Evolutionary conservation across 2,329 filamentous ascomycete genomes (phyloP), one percentile per base, ranked within the genome.

Genomic region (Cadophora malorum): DNA sequence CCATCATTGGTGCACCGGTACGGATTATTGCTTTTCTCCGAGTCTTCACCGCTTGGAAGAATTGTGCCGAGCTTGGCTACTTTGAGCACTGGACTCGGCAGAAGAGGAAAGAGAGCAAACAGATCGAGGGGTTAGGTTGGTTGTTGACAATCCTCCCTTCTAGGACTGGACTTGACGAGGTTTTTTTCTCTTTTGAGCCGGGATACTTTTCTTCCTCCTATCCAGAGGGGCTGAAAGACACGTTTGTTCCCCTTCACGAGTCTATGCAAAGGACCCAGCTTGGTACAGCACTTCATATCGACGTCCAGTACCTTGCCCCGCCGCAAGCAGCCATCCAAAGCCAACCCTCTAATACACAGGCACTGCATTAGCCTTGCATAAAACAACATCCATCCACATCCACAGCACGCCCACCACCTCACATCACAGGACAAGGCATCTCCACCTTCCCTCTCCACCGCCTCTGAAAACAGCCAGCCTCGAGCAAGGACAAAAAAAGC

Each of bases 291-390:
- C 2, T 5, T 16, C 4, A 5, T 19, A 45, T 45, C 14, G 41
- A 45, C 35, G 41, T n/a, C n/a, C n/a, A n/a, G n/a, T 45, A 49
- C 45, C 21, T 49, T 49, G 19, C 33, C 56, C 35, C 33, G 49
- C 53, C 21, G 33, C 21, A 58, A 31, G 45, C 31, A 60, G 16
- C n/a, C 59, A 19, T 38, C 31, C 49, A 31, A 28, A 28, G 25
- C 58, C 58, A 31, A 6, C 41, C 41, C 33, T 25, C 59, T 33
- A n/a, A 50, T 52, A 65, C 70, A 70, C 68, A 64, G 68, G 47
- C 12, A 41, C 41, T 73, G 69, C 68, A 73, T 73, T 74, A 73
- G 72, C 68, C 71, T 69, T 70, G 71, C 72, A 75, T 73, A 71
- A 69, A 63, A 59, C 67, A 28, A 31, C 52, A 33, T 33, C 72